Evolutionary conservation across 345 rosid genomes (phyloP), one percentile per base, ranked within the genome.

Genomic region (Sapria himalayana): DNA sequence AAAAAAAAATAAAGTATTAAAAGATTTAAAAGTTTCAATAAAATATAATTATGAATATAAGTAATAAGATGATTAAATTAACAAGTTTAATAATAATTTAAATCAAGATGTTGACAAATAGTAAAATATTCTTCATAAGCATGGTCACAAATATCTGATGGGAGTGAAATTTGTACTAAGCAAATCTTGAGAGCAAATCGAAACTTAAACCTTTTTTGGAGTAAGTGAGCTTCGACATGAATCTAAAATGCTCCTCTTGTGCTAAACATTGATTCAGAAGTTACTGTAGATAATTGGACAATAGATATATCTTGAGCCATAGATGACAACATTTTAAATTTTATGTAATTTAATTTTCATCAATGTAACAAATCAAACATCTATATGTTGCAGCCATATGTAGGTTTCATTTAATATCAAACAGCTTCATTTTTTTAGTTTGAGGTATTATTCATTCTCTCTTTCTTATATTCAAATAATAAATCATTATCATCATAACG

Each of bases 381-480:
- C 38, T 41, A 43, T 22, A 40, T 36, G 41, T n/a, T 48, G 46
- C n/a, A n/a, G 41, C 53, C 59, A 36, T 40, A 37, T 41, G 46
- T 49, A 15, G 56, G 52, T 14, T 63, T 51, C 46, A 54, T 60
- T 25, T 50, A 31, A 42, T 58, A 50, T n/a, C n/a, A n/a, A n/a
- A n/a, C n/a, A n/a, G n/a, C n/a, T n/a, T n/a, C n/a, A n/a, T n/a
- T n/a, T n/a, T n/a, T n/a, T n/a, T n/a, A n/a, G n/a, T n/a, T n/a
- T n/a, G n/a, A n/a, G n/a, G n/a, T n/a, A n/a, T n/a, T n/a, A n/a
- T n/a, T n/a, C n/a, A n/a, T n/a, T n/a, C n/a, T n/a, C n/a, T n/a
- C n/a, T n/a, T n/a, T n/a, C n/a, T n/a, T n/a, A n/a, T n/a, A n/a
- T n/a, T n/a, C n/a, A n/a, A n/a, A n/a, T n/a, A n/a, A n/a, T n/a